Base-by-base conservation (phyloP, 1,284 basidiomycete species). In the Xerocomus tenax region DNA sequence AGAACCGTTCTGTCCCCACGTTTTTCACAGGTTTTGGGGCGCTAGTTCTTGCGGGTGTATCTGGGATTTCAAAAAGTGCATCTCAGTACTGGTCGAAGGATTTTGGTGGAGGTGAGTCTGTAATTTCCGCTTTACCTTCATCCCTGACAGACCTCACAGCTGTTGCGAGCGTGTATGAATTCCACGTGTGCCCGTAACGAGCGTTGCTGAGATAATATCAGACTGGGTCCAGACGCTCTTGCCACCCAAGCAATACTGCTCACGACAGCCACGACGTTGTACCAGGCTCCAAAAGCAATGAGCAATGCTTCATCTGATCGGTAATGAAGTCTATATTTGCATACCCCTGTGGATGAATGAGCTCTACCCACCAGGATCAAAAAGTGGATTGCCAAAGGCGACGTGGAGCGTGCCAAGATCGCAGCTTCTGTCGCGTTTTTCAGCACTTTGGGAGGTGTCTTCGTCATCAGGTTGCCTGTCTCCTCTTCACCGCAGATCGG, bases 71-170 rank as follows among this genome's bases (percentile, higher is more conserved):
- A 7, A 59, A 63, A 48, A 62, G 45, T 15, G 63, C 60, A 13
- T 57, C 61, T 29, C 56, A 65, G 39, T 44, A 64, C n/a, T 66
- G 61, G 60, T 63, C 62, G 18, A 64, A 65, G 46, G 64, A 64
- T 41, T 58, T 65, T 16, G 57, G 59, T 40, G 62, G 61, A 47
- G 52, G 61, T 38, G 25, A 58, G 61, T 50, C n/a, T 26, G 41
- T 44, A 5, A 25, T 28, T 51, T 10, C 35, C 12, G 4, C 8
- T 7, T n/a, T 16, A 8, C 19, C 19, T 30, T 47, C 23, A 9
- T 45, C 43, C 2, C 40, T 63, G 45, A 63, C 30, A 28, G 1
- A 18, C 7, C 21, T 42, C 26, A 25, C 41, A 64, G 62, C 57
- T 34, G 32, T 59, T 40, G 62, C 62, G 2, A 53, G 58, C 58